phyloP scores from a whole-genome alignment of 2,329 filamentous ascomycete genomes.

The Mycosphaerella arachidis region DNA sequence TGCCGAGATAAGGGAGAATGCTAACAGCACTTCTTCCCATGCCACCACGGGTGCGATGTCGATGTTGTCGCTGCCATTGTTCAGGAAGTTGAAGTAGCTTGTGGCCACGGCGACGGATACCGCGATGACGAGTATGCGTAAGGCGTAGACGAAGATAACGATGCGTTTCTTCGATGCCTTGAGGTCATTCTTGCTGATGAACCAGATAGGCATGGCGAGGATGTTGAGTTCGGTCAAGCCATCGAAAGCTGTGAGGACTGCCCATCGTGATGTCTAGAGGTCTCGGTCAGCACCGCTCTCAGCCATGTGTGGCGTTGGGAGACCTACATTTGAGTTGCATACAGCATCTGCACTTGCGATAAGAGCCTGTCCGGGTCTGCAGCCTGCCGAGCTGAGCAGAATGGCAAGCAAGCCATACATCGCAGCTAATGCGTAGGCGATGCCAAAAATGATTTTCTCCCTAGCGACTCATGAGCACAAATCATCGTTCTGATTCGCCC shows the following conservation, averaged over 20 bases:
- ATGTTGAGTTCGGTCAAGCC: slow-evolving; percentile 21
- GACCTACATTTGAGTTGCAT: slow-evolving; percentile 19
- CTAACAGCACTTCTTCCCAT: slow-evolving; percentile 23
- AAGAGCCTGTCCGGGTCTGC: slow-evolving; percentile 14
- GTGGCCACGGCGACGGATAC: slow-evolving; percentile 15
- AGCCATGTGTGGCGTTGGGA: neutral
- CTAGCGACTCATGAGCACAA: neutral
- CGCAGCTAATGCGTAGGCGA: slow-evolving; percentile 11
- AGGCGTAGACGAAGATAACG: slow-evolving; percentile 21
- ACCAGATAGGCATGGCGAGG: slow-evolving; percentile 24
- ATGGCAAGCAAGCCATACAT: slow-evolving; percentile 18
- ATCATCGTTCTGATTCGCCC: neutral
- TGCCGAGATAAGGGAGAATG: slow-evolving; percentile 25
- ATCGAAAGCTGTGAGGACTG: slow-evolving; percentile 18
- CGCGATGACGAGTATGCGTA: slow-evolving; percentile 17
- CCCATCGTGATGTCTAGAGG: slow-evolving; percentile 15
- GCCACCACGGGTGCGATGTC: slow-evolving; percentile 19
- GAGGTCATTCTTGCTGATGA: slow-evolving; percentile 23
- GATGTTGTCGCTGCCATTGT: slow-evolving; percentile 16
- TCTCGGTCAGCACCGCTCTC: slow-evolving; percentile 1
- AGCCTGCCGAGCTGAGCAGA: slow-evolving; percentile 22
- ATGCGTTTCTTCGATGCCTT: slow-evolving; percentile 22
- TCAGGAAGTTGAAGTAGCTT: slow-evolving; percentile 24
- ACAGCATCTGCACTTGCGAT: slow-evolving; percentile 17
- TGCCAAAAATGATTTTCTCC: slow-evolving; percentile 19